Conservation (phyloP, 2,329 filamentous ascomycete species). For the Decorospora gaudefroyi region DNA sequence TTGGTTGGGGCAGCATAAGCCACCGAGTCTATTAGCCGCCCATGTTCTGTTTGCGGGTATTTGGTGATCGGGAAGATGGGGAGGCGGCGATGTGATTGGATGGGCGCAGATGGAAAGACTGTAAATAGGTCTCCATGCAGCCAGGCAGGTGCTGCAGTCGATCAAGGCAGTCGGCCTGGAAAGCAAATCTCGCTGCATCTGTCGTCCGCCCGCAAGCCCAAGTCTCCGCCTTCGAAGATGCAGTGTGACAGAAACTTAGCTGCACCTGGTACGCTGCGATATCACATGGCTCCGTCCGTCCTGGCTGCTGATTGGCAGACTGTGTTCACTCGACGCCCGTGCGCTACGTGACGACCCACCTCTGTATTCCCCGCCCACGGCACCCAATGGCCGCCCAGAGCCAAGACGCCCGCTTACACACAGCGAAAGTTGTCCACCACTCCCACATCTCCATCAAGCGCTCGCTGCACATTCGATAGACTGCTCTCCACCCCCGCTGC, state of each 20-base stretch:
- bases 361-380: slow-evolving; percentile 28
- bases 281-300: slow-evolving; percentile 35
- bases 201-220: slow-evolving; percentile 19
- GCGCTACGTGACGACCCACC: slow-evolving; percentile 26
- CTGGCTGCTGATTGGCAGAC: slow-evolving; percentile 28
- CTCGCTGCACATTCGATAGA: slow-evolving; percentile 45
- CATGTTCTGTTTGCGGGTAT: slow-evolving; percentile 35
- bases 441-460: slow-evolving; percentile 42
- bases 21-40: slow-evolving; percentile 43
- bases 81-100: slow-evolving; percentile 26
- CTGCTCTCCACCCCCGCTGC: slow-evolving; percentile 36
- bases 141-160: slow-evolving; percentile 27
- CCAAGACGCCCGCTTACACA: slow-evolving; percentile 34
- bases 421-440: slow-evolving; percentile 38
- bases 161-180: slow-evolving; percentile 14
- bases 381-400: slow-evolving; percentile 28
- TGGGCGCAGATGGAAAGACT: slow-evolving; percentile 27
- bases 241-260: slow-evolving; percentile 40
- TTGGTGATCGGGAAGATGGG: slow-evolving; percentile 33
- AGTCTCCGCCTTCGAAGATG: slow-evolving; percentile 25
- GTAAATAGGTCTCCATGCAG: slow-evolving; percentile 42
- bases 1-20: slow-evolving; percentile 36
- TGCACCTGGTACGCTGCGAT: slow-evolving; percentile 30
- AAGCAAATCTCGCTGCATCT: slow-evolving; percentile 25
- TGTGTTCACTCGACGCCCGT: slow-evolving; percentile 38